phyloP scores from a whole-genome alignment of 768 basidiomycete species.

The Dioszegia aurantiaca region DNA sequence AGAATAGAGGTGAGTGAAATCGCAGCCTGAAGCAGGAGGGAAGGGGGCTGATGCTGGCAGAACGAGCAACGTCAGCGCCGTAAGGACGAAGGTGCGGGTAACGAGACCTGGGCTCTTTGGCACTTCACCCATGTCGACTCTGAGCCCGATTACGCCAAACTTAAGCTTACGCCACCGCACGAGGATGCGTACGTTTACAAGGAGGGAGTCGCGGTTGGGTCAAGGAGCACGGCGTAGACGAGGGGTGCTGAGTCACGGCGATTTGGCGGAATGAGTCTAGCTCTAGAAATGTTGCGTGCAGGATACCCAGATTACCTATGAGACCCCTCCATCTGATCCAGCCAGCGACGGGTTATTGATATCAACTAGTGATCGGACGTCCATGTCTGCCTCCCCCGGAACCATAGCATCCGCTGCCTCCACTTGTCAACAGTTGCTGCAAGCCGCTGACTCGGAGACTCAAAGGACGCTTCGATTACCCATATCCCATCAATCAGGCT shows the following conservation, averaged over 20 bases:
- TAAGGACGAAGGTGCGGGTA: constrained; percentile 73
- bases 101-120: constrained; percentile 68
- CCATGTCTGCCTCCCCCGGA: too few relatives aligned
- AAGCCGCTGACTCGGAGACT: too few relatives aligned
- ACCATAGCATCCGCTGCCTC: too few relatives aligned
- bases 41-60: constrained; percentile 54
- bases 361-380: too few relatives aligned
- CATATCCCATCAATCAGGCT: too few relatives aligned
- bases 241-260: neutral
- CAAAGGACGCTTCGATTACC: too few relatives aligned
- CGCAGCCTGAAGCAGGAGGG: neutral
- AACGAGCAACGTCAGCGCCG: constrained; percentile 88
- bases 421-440: too few relatives aligned
- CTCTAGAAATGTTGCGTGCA: too few relatives aligned
- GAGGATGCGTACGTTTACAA: constrained; percentile 59
- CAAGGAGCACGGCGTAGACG: constrained; percentile 1
- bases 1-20: constrained; percentile 71
- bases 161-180: constrained; percentile 65
- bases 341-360: too few relatives aligned
- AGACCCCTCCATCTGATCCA: too few relatives aligned
- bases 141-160: constrained; percentile 70
- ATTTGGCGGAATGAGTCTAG: too few relatives aligned
- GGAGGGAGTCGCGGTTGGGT: constrained; percentile 4
- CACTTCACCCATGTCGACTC: constrained; percentile 70
- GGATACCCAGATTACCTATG: too few relatives aligned